Percentiles rank a stretch among this genome's conserved stretches.
phyloP scores from a whole-genome alignment of 2,329 filamentous ascomycete species.

The Monilinia laxa region DNA sequence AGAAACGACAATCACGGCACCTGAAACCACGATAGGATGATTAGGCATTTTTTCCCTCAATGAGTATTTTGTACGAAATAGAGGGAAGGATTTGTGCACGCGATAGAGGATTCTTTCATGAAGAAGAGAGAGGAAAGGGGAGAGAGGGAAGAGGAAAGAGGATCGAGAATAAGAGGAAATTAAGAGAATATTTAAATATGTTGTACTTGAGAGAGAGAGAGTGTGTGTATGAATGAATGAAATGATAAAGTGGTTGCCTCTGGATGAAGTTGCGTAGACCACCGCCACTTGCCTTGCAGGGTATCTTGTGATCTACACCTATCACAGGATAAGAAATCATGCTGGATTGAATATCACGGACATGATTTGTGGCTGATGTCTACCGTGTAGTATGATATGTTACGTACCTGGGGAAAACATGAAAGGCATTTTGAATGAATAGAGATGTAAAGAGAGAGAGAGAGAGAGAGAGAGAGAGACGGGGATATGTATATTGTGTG shows the following conservation, averaged over 20 bases:
- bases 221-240: background rate
- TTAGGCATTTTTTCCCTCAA: conserved; percentile 37
- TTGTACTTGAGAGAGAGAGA: background rate
- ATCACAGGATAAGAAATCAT: conserved; percentile 14
- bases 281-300: conserved; percentile 25
- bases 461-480: no score
- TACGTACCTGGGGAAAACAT: conserved; percentile 23
- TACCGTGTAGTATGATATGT: background rate
- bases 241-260: conserved; percentile 14
- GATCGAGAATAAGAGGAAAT: conserved; percentile 10
- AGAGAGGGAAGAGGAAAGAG: no score
- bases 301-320: conserved; percentile 18
- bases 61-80: conserved; percentile 15
- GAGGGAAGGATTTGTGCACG: background rate
- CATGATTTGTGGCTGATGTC: conserved; percentile 1
- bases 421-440: conserved; percentile 16
- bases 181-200: background rate
- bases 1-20: conserved; percentile 39
- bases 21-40: conserved; percentile 39
- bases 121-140: conserved; percentile 14
- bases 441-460: no score
- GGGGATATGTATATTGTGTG: no score
- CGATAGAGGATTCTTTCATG: background rate
- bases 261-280: conserved; percentile 19
- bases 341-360: conserved; percentile 15